A percentile compares a stretch with the other conserved stretches of the same genome.
These are phyloP conservation scores for Coemansia sp. DNA, from an alignment of 192 early-diverging fungal species.

Conservation along the genomic window DNA sequence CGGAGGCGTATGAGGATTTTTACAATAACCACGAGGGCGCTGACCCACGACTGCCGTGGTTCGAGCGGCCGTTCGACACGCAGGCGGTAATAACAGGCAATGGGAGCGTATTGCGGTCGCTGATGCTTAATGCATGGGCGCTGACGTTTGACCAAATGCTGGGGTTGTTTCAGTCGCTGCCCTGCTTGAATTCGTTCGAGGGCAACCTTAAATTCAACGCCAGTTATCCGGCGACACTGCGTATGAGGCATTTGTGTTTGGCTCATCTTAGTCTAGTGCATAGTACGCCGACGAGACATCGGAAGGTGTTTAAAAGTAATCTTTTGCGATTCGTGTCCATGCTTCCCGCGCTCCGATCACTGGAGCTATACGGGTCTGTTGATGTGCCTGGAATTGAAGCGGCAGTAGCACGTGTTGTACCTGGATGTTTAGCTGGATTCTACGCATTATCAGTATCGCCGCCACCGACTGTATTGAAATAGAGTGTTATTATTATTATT, in stretches of 20 bases:
- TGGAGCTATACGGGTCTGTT: constrained; percentile 34
- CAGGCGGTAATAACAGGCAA: not conserved
- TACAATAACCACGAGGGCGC: constrained; percentile 20
- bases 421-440: constrained; percentile 17
- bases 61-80: constrained; percentile 20
- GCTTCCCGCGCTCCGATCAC: constrained; percentile 18
- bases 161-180: constrained; percentile 7
- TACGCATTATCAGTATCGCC: constrained; percentile 11
- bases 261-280: constrained; percentile 29
- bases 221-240: constrained; percentile 3
- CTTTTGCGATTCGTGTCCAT: constrained; percentile 22
- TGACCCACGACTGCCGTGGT: not conserved
- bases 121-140: constrained; percentile 37
- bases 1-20: constrained; percentile 33
- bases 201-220: constrained; percentile 27
- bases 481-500: too few species aligned
- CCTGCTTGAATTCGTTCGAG: constrained; percentile 25
- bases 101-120: not conserved
- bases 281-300: constrained; percentile 9
- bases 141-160: constrained; percentile 42
- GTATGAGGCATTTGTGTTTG: constrained; percentile 6
- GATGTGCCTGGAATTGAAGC: constrained; percentile 19
- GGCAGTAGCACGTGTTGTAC: constrained; percentile 14
- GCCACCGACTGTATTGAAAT: too few species aligned
- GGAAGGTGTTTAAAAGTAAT: constrained; percentile 26